Evolutionary conservation across 1,139 yeast species (phyloP).

Genomic region (Lodderomyces beijingensis): DNA sequence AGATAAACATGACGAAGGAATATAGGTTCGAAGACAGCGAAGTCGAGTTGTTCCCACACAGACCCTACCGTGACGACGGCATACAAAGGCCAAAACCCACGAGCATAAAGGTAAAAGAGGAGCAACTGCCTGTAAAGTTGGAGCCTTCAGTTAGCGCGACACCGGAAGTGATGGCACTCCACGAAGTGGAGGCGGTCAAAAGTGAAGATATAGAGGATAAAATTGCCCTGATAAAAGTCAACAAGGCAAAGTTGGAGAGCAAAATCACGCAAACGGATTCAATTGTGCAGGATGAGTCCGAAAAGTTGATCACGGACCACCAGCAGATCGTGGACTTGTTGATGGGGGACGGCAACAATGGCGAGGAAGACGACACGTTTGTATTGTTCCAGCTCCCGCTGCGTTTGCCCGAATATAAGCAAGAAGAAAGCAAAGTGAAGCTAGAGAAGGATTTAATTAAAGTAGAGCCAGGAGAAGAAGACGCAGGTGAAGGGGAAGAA

Average conservation of each 20-base stretch:
- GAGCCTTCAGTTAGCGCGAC: conserved; percentile 13
- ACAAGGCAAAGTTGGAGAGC: conserved; percentile 28
- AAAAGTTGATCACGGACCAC: conserved; percentile 31
- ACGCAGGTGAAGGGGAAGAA: neutral
- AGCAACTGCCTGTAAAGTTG: conserved; percentile 7
- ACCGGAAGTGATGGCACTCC: conserved; percentile 11
- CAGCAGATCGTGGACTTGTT: conserved; percentile 25
- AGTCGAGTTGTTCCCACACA: conserved; percentile 40
- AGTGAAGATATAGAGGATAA: conserved; percentile 29
- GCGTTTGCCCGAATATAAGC: conserved; percentile 52
- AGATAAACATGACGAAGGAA: conserved; percentile 60
- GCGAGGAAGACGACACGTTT: conserved; percentile 20
- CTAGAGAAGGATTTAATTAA: conserved; percentile 12
- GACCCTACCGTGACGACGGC: conserved; percentile 30
- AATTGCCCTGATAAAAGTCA: conserved; percentile 23
- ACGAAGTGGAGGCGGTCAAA: conserved; percentile 30
- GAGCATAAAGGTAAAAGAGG: conserved; percentile 4
- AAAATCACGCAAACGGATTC: conserved; percentile 28
- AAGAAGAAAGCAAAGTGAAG: conserved; percentile 14
- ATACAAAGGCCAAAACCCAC: conserved; percentile 3
- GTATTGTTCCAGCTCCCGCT: conserved; percentile 72
- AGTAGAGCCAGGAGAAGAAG: conserved; percentile 5
- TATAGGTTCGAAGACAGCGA: conserved; percentile 49
- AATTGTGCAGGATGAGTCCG: conserved; percentile 28
- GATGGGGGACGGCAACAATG: conserved; percentile 11